Percentiles rank a stretch among this genome's conserved stretches.
Conservation (phyloP, 164 flowering plant genomes). For the Brasenia schreberi region DNA sequence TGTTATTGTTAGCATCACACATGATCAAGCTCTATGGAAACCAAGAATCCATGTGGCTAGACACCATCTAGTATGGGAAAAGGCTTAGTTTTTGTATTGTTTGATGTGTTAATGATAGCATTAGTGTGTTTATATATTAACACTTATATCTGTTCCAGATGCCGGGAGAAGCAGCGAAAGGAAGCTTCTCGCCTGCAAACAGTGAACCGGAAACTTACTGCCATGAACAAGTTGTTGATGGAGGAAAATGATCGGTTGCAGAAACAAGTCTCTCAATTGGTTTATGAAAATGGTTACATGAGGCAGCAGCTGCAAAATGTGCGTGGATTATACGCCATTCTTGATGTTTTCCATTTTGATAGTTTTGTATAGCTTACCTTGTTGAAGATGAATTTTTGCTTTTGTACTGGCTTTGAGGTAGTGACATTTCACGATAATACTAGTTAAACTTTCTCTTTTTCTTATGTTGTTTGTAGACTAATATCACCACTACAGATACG, state of each 20-base stretch:
- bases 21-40: too few relatives aligned
- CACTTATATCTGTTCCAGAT: slow-evolving; percentile 32
- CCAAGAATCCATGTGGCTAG: too few relatives aligned
- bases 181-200: slow-evolving; percentile 84
- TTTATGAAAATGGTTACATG: slow-evolving; percentile 80
- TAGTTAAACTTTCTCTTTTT: too few relatives aligned
- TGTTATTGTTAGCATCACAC: too few relatives aligned
- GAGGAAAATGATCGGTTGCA: slow-evolving; percentile 95
- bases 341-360: too few relatives aligned
- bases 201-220: slow-evolving; percentile 80
- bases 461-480: slow-evolving; percentile 34
- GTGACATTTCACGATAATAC: too few relatives aligned
- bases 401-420: too few relatives aligned
- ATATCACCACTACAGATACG: slow-evolving; percentile 65
- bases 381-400: too few relatives aligned
- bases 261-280: slow-evolving; percentile 91
- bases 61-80: too few relatives aligned
- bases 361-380: too few relatives aligned
- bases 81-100: too few relatives aligned
- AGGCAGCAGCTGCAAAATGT: slow-evolving; percentile 78
- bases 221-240: slow-evolving; percentile 93
- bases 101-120: too few relatives aligned
- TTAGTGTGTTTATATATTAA: neutral
- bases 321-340: slow-evolving; percentile 15
- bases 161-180: slow-evolving; percentile 93